Percentiles rank a stretch among this genome's conserved stretches.
Conservation (phyloP, 192 early-diverging fungal species). For the Coemansia sp. region DNA sequence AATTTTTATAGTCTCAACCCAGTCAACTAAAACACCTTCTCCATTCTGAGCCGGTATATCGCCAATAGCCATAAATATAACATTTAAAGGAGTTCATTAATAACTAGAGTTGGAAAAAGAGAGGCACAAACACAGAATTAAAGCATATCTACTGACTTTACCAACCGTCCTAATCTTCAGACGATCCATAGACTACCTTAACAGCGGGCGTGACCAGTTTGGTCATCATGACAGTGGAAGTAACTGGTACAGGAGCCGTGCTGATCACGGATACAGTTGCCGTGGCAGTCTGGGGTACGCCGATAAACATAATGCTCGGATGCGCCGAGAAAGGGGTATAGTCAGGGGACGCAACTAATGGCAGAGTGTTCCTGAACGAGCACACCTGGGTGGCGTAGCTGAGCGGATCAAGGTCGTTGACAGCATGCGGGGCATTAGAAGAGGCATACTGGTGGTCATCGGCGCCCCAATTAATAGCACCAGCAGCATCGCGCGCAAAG, state of each 20-base stretch:
- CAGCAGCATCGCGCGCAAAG: conserved; percentile 38
- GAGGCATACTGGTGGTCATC: not conserved
- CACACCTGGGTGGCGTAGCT: conserved; percentile 44
- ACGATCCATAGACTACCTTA: conserved; percentile 32
- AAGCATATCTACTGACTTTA: not conserved
- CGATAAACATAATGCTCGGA: conserved; percentile 39
- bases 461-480: not conserved
- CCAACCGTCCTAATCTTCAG: not conserved
- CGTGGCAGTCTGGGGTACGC: conserved; percentile 23
- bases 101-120: not conserved
- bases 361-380: conserved; percentile 28
- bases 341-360: conserved; percentile 9
- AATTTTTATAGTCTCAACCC: not conserved
- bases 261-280: conserved; percentile 8
- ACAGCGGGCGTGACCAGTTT: conserved; percentile 42
- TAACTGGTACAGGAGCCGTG: conserved; percentile 17
- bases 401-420: conserved; percentile 50
- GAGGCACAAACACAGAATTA: not conserved
- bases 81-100: not conserved
- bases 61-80: not conserved
- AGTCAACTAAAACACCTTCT: too few species aligned
- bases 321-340: conserved; percentile 13
- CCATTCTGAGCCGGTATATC: too few species aligned
- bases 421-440: conserved; percentile 17
- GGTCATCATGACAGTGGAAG: conserved; percentile 42